Conservation (phyloP, 352 stramenopile species). For the Phytophthora pinifolia region DNA sequence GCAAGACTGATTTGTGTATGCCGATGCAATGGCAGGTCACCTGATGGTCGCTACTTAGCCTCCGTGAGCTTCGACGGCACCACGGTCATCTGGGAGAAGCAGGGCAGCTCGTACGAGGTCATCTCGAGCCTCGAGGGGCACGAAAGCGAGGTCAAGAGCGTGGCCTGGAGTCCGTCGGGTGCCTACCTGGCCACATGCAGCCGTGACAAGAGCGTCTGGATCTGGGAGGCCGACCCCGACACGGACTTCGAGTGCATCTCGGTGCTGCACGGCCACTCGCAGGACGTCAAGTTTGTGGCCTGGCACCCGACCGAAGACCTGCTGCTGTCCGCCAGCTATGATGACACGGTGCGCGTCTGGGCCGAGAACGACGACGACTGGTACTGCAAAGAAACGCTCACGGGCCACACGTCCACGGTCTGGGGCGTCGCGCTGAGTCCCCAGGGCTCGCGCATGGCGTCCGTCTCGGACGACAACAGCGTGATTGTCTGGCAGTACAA, state of each 20-base stretch:
- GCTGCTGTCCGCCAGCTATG: conserved; percentile 92
- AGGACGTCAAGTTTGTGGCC: conserved; percentile 96
- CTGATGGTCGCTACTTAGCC: conserved; percentile 86
- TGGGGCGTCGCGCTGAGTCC: conserved; percentile 91
- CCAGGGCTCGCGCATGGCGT: conserved; percentile 79
- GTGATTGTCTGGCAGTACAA: conserved; percentile 94
- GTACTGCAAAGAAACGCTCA: conserved; percentile 94
- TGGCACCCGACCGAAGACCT: conserved; percentile 91
- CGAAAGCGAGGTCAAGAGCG: conserved; percentile 98
- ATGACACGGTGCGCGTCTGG: conserved; percentile 96
- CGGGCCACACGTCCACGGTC: conserved; percentile 92
- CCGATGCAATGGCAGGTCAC: conserved; percentile 43
- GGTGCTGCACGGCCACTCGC: conserved; percentile 95
- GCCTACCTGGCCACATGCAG: conserved; percentile 96
- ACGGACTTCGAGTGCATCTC: conserved; percentile 98
- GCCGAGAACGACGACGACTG: conserved; percentile 96
- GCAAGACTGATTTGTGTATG: not conserved
- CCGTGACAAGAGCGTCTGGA: conserved; percentile 98
- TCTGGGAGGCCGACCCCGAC: conserved; percentile 95
- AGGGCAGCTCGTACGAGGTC: conserved; percentile 89
- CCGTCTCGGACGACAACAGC: conserved; percentile 90
- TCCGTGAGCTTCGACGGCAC: conserved; percentile 97
- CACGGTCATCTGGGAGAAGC: conserved; percentile 94
- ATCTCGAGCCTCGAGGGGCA: conserved; percentile 97
- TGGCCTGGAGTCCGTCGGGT: conserved; percentile 94